Evolutionary conservation across 345 rosid species (phyloP), one percentile per base, ranked within the genome.

Genomic region (Noccaea bulbosa): DNA sequence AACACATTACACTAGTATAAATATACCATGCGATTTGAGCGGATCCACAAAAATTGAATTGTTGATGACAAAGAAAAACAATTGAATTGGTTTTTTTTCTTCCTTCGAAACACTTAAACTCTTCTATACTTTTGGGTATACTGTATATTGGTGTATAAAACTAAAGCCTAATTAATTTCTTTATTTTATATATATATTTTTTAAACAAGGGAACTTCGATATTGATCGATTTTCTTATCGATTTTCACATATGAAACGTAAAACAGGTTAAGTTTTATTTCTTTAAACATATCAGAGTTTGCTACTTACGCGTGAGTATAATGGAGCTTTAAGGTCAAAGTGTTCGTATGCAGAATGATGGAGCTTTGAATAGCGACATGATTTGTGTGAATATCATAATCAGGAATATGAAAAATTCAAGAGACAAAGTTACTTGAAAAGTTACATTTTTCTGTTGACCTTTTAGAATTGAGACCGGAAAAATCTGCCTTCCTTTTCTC

Each of bases 361-460:
- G 60, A 67, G 48, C 68, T 59, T 67, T 74, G 78, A 67, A 60
- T 67, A 67, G 67, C 50, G 35, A 12, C 50, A 67, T 67, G 69
- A 60, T 67, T 74, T 67, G 35, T 67, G 55, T 57, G 54, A 66
- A 66, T 58, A 57, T 49, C 72, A 73, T 66, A 57, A 58, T 73
- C 9, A 56, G 58, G 4, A 66, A 41, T 40, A 49, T 66, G 45
- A 48, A 66, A 33, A 55, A 58, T 27, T 27, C 35, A 65, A 57
- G 73, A 74, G 56, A 67, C 67, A 74, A 73, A 74, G 78, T 74
- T 74, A 41, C 56, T 20, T 48, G 14, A 41, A 74, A 74, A 74
- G 62, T 67, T 67, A 67, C 27, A 67, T 50, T 67, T 65, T 73
- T 67, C 54, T 67, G 56, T 67, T 74, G 68, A 51, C 68, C 55